These are phyloP conservation scores for Penicillium sp. DNA, from an alignment of 2,329 filamentous ascomycete species.

Conservation along the genomic window DNA sequence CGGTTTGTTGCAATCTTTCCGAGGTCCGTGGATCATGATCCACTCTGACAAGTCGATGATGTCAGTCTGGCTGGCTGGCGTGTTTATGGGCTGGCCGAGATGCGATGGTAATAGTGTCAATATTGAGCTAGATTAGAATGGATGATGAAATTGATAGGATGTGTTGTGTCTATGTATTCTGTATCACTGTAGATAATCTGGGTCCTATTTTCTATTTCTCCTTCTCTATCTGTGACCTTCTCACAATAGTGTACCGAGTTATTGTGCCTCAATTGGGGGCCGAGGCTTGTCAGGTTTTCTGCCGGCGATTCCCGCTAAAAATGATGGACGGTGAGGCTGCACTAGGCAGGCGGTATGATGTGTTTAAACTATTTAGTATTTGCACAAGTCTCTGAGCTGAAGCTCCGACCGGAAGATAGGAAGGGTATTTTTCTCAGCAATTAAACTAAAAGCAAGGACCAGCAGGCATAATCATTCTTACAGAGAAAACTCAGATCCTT, in stretches of 20 bases:
- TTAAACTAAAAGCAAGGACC: not conserved
- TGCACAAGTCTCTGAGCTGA: not conserved
- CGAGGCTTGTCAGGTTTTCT: not conserved
- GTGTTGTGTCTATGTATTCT: not conserved
- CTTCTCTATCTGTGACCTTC: not conserved
- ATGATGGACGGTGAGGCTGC: not conserved
- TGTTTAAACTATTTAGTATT: not conserved
- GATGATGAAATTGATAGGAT: not conserved
- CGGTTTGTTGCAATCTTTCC: not conserved
- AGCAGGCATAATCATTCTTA: not conserved
- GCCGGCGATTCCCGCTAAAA: not conserved
- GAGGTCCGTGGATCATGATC: not conserved
- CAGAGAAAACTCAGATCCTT: not conserved
- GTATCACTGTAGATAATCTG: not conserved
- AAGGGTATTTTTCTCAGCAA: not conserved
- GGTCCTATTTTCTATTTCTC: not conserved
- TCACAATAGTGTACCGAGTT: not conserved
- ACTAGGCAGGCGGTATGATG: not conserved
- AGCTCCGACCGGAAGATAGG: not conserved
- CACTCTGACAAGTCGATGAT: constrained; percentile 7
- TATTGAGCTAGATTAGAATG: not conserved
- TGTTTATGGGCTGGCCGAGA: not conserved
- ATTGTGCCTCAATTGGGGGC: not conserved
- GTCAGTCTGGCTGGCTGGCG: not conserved
- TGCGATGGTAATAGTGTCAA: not conserved